phyloP scores from a whole-genome alignment of 306 rosid genomes.

The Datisca glomerata region DNA sequence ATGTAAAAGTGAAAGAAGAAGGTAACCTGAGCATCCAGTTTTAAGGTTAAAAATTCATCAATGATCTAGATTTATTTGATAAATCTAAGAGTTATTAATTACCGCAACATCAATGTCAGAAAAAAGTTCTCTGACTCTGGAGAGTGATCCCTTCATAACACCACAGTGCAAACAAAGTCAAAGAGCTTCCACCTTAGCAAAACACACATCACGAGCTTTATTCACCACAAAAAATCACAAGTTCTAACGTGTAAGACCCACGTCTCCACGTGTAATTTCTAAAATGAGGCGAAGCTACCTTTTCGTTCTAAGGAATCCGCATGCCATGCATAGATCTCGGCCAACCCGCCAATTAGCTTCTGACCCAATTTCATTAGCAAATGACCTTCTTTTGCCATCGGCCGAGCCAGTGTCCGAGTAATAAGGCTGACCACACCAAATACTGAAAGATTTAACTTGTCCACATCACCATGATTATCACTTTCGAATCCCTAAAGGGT shows the following conservation, averaged over 20 bases:
- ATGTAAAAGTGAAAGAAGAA: no score
- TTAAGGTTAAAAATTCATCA: no score
- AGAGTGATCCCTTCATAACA: no score
- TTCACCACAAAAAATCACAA: not conserved
- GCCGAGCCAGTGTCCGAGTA: constrained; percentile 17
- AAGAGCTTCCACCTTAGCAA: no score
- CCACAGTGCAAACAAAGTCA: no score
- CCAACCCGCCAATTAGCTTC: constrained; percentile 2
- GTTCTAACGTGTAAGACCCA: not conserved
- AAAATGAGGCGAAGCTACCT: not conserved
- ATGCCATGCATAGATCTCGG: constrained; percentile 8
- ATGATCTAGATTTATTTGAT: no score
- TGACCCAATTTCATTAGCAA: not conserved
- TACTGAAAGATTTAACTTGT: not conserved
- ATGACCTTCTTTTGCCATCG: constrained; percentile 1
- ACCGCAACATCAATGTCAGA: no score
- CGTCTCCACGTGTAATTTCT: not conserved
- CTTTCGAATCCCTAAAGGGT: not conserved
- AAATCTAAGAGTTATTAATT: no score
- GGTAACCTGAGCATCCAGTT: no score
- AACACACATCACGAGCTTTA: no score
- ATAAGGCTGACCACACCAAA: constrained; percentile 11
- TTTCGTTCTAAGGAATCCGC: no score
- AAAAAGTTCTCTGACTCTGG: no score
- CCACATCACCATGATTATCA: constrained; percentile 15